A percentile compares a stretch with the other conserved stretches of the same genome.
phyloP scores from a whole-genome alignment of 2,329 filamentous ascomycete genomes.

The Aureobasidium sp. region DNA sequence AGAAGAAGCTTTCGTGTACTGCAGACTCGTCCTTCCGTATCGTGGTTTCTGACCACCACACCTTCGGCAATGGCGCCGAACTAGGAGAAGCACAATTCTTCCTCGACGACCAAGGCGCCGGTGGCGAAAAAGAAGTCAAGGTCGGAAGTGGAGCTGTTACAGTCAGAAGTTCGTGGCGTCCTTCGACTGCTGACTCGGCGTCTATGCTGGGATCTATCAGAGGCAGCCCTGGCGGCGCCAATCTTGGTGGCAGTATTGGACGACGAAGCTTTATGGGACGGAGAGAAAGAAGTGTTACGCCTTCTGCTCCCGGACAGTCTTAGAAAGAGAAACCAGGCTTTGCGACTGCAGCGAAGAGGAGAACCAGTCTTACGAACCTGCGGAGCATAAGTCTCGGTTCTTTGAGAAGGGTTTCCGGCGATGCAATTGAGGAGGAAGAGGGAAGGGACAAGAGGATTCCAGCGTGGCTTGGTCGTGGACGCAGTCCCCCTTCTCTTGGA shows the following conservation, averaged over 20 bases:
- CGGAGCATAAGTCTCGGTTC: not conserved
- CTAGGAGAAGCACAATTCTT: conserved; percentile 86
- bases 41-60: conserved; percentile 75
- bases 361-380: not conserved
- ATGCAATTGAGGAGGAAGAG: not conserved
- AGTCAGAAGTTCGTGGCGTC: conserved; percentile 65
- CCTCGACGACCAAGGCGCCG: conserved; percentile 69
- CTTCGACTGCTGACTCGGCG: conserved; percentile 15
- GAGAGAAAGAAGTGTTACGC: conserved; percentile 16
- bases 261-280: conserved; percentile 17
- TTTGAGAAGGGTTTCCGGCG: not conserved
- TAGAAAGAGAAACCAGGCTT: not conserved
- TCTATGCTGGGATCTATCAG: not conserved
- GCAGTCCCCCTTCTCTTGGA: not conserved
- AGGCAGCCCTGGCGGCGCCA: not conserved
- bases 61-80: conserved; percentile 74
- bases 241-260: not conserved
- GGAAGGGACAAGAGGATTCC: not conserved
- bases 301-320: not conserved
- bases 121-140: conserved; percentile 60
- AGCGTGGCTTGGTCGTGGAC: not conserved
- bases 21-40: conserved; percentile 83
- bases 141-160: conserved; percentile 72
- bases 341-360: not conserved
- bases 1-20: conserved; percentile 63